phyloP scores from a whole-genome alignment of 2,329 filamentous ascomycete genomes.

The Onygenales sp. region DNA sequence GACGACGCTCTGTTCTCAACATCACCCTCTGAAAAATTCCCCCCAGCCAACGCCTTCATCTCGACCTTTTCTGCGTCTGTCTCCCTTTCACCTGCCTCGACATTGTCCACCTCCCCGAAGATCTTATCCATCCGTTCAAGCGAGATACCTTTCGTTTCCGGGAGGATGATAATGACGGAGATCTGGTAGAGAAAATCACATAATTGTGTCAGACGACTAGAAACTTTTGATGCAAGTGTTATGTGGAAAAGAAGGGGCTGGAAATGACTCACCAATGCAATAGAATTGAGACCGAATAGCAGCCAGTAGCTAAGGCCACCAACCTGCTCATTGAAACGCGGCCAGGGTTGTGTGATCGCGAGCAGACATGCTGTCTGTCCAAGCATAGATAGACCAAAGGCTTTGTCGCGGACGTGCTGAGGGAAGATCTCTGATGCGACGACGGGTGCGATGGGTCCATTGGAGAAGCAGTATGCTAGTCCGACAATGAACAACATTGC shows the following conservation, averaged over 20 bases:
- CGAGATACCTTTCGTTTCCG: conserved; percentile 27
- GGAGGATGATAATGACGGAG: conserved; percentile 25
- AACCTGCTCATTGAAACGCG: conserved; percentile 28
- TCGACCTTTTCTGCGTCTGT: conserved; percentile 18
- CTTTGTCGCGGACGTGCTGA: conserved; percentile 33
- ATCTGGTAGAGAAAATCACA: conserved; percentile 12
- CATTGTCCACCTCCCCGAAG: conserved; percentile 28
- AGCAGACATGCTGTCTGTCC: conserved; percentile 32
- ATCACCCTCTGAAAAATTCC: background rate
- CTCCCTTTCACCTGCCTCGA: conserved; percentile 28
- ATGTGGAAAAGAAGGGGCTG: background rate
- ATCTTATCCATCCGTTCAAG: conserved; percentile 28
- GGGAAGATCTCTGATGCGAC: conserved; percentile 34
- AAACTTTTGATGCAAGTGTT: background rate
- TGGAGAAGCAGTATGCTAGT: conserved; percentile 33
- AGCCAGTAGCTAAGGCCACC: conserved; percentile 32
- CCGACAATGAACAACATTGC: conserved; percentile 37
- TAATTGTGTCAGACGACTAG: background rate
- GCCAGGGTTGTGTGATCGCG: conserved; percentile 33
- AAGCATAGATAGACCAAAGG: conserved; percentile 24
- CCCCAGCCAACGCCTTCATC: conserved; percentile 3
- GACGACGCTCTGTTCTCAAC: too few species aligned
- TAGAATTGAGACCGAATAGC: conserved; percentile 28
- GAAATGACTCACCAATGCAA: conserved; percentile 2
- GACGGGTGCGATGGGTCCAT: conserved; percentile 29